Base-by-base conservation (phyloP, 257 asterid genomes). In the Ophiorrhiza pumila region DNA sequence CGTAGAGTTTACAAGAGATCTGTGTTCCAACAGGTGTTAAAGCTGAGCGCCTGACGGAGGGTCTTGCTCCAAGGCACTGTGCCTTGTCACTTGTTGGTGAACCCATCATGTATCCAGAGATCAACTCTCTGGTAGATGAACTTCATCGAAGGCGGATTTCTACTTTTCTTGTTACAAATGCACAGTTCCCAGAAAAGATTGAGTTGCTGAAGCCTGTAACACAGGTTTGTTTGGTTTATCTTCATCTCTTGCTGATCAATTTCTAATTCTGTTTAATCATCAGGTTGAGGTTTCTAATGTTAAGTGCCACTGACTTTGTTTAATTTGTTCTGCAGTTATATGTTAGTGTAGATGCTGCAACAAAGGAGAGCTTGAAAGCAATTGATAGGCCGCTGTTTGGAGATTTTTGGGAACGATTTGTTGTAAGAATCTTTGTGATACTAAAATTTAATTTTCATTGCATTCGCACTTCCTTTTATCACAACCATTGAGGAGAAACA, bases 101-200 rank as follows among this genome's bases (percentile, higher is more conserved):
- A 78, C 98, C 99, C 71, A 95, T 95, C 78, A 95, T 95, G 99
- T 92, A 95, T 76, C 99, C 98, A 4, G 99, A 92, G 86, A 95
- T 95, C 64, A 95, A 95, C 68, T 32, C 93, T 69, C 96, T 95
- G 31, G 74, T 95, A 46, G 96, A 90, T 58, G 99, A 95, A 87
- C 87, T 95, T 75, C 99, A 92, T 65, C 76, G 79, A 73, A 88
- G 98, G 81, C 80, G 90, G 61, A 92, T 95, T 76, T 95, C 99
- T 2, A 95, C 99, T 82, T 95, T 95, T 79, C 92, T 95, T 39
- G 99, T 92, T 56, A 95, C 99, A 76, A 95, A 95, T 81, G 99
- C 99, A 4, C 99, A 95, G 84, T 95, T 95, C 39, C 99, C 99
- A 7, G 99, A 95, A 20, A 95, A 79, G 82, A 95, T 95, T 69